A percentile compares a stretch with the other conserved stretches of the same genome.
Conservation (phyloP, 495 filamentous ascomycete genomes). For the Podospora didyma region DNA sequence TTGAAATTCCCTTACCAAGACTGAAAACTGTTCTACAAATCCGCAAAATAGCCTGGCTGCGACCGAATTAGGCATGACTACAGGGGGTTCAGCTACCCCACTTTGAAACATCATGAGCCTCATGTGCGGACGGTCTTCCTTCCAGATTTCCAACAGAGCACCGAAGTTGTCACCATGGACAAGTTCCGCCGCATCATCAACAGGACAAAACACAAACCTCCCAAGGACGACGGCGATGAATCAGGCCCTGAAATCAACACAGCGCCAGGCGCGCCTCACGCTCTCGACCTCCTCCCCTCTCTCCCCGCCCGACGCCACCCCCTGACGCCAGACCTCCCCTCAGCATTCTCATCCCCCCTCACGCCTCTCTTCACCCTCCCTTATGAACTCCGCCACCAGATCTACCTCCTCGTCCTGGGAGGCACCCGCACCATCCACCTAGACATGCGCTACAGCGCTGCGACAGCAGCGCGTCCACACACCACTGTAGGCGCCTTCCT, state of each 20-base stretch:
- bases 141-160: too few relatives aligned
- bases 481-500: conserved; percentile 8
- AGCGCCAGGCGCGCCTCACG: conserved; percentile 2
- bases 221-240: background rate
- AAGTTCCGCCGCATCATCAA: background rate
- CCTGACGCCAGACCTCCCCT: background rate
- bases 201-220: background rate
- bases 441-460: conserved; percentile 19
- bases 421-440: conserved; percentile 15
- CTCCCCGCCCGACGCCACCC: conserved; percentile 11
- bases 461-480: conserved; percentile 7
- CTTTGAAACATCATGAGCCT: too few relatives aligned
- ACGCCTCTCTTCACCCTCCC: conserved; percentile 41
- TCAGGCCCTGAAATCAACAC: background rate
- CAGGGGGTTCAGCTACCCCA: too few relatives aligned
- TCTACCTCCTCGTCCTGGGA: conserved; percentile 22
- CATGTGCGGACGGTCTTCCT: too few relatives aligned
- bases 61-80: too few relatives aligned
- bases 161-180: background rate
- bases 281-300: conserved; percentile 12
- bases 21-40: too few relatives aligned
- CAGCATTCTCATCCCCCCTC: conserved; percentile 5
- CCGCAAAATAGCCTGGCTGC: too few relatives aligned
- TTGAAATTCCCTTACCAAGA: too few relatives aligned
- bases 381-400: conserved; percentile 29